Conservation (phyloP, 108 stramenopile species). For the Hondaea fermentalgiana region DNA sequence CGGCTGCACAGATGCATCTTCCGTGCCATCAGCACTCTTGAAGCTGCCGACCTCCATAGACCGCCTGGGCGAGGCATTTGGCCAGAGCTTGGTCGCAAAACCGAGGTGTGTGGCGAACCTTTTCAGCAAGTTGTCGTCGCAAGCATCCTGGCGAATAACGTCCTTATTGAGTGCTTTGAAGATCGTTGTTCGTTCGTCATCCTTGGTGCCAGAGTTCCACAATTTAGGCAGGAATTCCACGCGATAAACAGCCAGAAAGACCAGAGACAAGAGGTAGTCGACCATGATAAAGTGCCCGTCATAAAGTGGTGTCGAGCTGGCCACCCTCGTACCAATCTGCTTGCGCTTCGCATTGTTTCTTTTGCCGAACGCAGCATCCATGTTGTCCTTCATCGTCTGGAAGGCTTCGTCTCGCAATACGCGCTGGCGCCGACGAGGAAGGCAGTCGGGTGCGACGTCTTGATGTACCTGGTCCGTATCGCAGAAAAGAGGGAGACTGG, state of each 20-base stretch:
- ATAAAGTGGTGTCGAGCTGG: no score
- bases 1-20: neutral
- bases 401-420: no score
- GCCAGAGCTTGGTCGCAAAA: neutral
- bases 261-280: no score
- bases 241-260: no score
- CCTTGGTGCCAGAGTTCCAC: no score
- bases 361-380: no score
- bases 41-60: neutral
- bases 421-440: neutral
- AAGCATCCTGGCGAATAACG: no score
- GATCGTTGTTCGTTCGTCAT: neutral
- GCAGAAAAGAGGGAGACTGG: neutral
- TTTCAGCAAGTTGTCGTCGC: neutral
- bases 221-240: no score
- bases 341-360: no score
- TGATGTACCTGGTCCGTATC: neutral
- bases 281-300: no score
- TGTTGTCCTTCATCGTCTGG: no score
- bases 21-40: neutral
- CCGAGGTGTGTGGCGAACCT: neutral
- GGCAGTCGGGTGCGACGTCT: neutral
- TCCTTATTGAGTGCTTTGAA: neutral
- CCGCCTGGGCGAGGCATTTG: neutral
- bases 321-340: no score